Evolutionary conservation across 1,284 basidiomycete species (phyloP).

Genomic region (Puccinia horiana): DNA sequence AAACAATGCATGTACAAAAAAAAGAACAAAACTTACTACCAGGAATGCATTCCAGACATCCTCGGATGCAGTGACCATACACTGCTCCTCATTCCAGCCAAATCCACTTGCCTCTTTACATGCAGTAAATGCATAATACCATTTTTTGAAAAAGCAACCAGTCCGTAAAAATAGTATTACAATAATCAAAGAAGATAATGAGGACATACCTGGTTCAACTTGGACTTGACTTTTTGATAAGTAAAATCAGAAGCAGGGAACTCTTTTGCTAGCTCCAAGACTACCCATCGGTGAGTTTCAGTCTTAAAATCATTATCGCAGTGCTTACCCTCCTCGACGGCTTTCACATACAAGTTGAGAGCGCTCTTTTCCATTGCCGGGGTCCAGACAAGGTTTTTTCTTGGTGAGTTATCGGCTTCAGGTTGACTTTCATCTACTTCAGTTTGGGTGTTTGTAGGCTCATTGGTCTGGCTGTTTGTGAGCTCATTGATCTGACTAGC

Average conservation of each 20-base stretch:
- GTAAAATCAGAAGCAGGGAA: neutral
- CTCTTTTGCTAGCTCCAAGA: neutral
- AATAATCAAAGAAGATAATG: neutral
- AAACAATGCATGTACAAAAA: neutral
- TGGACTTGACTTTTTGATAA: neutral
- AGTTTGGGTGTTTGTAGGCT: too few species aligned
- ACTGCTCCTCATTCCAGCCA: slow-evolving; percentile 8
- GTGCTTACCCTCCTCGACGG: neutral
- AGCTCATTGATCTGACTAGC: too few species aligned
- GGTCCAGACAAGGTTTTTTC: neutral
- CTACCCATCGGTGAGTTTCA: neutral
- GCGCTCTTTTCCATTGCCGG: neutral
- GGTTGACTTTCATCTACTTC: too few species aligned
- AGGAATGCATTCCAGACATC: neutral
- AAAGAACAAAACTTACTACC: neutral
- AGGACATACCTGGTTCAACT: neutral
- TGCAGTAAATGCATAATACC: neutral
- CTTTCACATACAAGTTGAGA: neutral
- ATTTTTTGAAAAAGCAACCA: neutral
- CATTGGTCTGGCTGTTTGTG: too few species aligned
- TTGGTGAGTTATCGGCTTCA: too few species aligned
- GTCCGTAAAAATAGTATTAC: too few species aligned
- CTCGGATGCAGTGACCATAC: neutral
- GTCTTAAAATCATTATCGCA: neutral
- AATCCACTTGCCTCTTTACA: neutral